Evolutionary conservation across 805 yeast species (phyloP).

Genomic region (Candida oleophila): DNA sequence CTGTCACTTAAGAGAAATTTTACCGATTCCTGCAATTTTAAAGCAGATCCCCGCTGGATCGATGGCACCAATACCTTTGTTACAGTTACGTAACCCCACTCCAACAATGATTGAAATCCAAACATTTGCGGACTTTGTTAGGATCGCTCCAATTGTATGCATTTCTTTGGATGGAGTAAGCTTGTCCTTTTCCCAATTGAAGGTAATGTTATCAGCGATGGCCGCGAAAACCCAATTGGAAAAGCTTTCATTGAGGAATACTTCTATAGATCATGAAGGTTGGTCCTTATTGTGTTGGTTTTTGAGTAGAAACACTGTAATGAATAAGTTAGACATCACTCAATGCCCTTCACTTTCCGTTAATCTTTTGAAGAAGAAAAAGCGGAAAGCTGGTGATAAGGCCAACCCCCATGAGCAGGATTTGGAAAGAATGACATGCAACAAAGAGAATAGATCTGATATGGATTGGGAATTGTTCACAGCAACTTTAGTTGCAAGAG

Average conservation of each 20-base stretch:
- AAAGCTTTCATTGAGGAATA: constrained; percentile 75
- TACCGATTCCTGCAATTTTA: constrained; percentile 87
- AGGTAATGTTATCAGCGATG: constrained; percentile 69
- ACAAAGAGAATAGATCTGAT: constrained; percentile 58
- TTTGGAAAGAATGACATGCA: constrained; percentile 43
- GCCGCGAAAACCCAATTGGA: constrained; percentile 64
- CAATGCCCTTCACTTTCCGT: constrained; percentile 56
- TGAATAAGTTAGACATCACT: constrained; percentile 66
- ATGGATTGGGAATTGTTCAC: constrained; percentile 83
- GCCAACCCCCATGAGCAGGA: constrained; percentile 22
- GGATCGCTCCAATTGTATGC: constrained; percentile 79
- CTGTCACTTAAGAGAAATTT: constrained; percentile 86
- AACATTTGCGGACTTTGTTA: constrained; percentile 82
- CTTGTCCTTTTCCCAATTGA: constrained; percentile 72
- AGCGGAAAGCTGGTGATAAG: constrained; percentile 17
- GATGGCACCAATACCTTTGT: constrained; percentile 66
- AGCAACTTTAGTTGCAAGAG: constrained; percentile 64
- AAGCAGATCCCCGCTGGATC: constrained; percentile 73
- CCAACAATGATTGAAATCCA: constrained; percentile 88
- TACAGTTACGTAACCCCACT: constrained; percentile 79
- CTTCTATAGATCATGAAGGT: constrained; percentile 66
- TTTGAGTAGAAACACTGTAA: constrained; percentile 56
- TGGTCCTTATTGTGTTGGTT: constrained; percentile 83
- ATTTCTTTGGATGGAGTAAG: constrained; percentile 78
- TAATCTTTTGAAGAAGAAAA: constrained; percentile 41